Base-by-base conservation (phyloP, 352 stramenopile genomes). In the Globisporangium nunn region DNA sequence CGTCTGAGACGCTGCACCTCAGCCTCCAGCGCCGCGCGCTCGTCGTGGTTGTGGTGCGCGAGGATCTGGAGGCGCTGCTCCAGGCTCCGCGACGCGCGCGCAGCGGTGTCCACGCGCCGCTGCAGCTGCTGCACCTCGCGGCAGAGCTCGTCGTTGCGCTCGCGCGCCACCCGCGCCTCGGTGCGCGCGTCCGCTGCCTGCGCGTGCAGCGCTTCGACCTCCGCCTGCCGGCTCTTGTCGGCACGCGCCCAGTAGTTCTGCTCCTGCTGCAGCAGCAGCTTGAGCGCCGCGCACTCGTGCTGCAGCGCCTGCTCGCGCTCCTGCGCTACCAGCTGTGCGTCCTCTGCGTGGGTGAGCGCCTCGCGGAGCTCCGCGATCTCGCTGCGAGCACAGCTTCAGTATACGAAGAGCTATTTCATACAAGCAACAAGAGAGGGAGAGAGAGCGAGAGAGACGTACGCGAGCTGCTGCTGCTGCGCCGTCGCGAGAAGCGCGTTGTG, bases 401-500 rank as follows among this genome's bases (percentile, higher is more conserved):
- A 23, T 23, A 23, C 23, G 23, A 23, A 23, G 23, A 23, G 0
- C 23, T 23, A 23, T 37, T 37, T 6, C 31, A 33, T 14, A 37
- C 0, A 51, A 0, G 3, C 18, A 56, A 7, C 50, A 23, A 49
- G 17, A 33, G 14, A 33, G 17, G 6, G 4, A 11, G 28, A 55
- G 14, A 52, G 1, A 49, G 18, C 15, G 12, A 17, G 6, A 15
- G 11, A 50, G 17, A 67, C 47, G 43, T 61, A 66, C 58, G 28
- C 33, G 18, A 54, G 61, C 43, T 69, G 64, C 30, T 64, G 44
- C 23, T 61, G 41, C 12, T 72, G 58, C 6, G 45, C 40, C 1
- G 18, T 35, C 2, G 28, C 30, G 2, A 88, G 68, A 49, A 83
- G 61, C 45, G 69, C 64, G 54, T 91, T 86, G 66, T 86, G 80